Percentiles rank a stretch among this genome's conserved stretches.
These are phyloP conservation scores for Syzygium malaccense DNA, from an alignment of 441 rosid species.

Conservation along the genomic window DNA sequence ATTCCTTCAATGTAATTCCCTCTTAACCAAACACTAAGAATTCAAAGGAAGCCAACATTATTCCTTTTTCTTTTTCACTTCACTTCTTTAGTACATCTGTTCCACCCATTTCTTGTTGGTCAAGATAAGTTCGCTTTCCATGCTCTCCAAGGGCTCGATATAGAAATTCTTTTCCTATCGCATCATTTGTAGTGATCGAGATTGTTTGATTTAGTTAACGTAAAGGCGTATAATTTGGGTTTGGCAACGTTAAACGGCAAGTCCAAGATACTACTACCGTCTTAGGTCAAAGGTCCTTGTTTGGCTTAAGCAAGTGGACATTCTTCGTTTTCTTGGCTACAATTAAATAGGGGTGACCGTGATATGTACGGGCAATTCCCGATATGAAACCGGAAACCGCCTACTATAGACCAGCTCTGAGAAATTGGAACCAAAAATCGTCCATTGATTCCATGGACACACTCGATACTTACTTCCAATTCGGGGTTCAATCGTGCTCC, in stretches of 20 bases:
- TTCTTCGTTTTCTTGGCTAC: background rate
- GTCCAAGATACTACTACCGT: background rate
- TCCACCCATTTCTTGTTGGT: background rate
- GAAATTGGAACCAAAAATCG: no score
- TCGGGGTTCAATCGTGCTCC: background rate
- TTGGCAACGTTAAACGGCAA: background rate
- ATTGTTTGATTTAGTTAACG: background rate
- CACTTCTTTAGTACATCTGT: background rate
- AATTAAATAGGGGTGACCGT: background rate
- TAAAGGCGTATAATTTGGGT: background rate
- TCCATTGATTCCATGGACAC: no score
- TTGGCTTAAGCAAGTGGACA: background rate
- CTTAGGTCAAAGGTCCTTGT: background rate
- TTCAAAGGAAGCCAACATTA: no score
- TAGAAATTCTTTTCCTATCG: background rate
- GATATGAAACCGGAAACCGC: accelerated
- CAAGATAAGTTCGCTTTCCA: background rate
- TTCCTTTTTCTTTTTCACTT: background rate
- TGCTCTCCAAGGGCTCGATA: background rate
- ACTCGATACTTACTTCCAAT: background rate
- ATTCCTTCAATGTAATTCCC: no score
- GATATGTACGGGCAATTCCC: accelerated
- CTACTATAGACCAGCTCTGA: no score
- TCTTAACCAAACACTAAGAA: no score
- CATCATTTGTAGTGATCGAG: background rate